These are phyloP conservation scores for Pseudocercospora ulei DNA, from an alignment of 2,329 filamentous ascomycete species.

Conservation along the genomic window DNA sequence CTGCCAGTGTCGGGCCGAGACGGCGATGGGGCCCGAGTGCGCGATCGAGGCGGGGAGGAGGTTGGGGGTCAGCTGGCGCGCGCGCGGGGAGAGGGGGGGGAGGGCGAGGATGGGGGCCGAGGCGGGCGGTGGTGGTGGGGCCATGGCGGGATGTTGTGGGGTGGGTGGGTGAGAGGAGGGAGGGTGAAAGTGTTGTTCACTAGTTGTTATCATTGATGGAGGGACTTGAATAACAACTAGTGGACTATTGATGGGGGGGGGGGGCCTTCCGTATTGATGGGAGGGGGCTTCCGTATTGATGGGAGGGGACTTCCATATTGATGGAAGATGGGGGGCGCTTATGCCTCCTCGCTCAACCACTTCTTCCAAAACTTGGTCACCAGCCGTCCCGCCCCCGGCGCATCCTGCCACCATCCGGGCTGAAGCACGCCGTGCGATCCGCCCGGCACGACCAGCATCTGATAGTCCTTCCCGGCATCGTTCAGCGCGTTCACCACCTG, in stretches of 20 bases:
- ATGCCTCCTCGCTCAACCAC: conserved; percentile 4
- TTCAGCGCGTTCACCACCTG: conserved; percentile 15
- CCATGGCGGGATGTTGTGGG: no score
- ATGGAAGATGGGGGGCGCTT: neutral
- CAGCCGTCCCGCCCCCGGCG: conserved; percentile 7
- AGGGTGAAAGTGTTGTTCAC: no score
- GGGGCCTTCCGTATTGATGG: no score
- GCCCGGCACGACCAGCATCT: conserved; percentile 10
- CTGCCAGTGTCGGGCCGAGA: conserved; percentile 59
- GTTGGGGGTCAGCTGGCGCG: conserved; percentile 59
- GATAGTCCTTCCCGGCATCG: conserved; percentile 12
- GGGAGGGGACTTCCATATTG: neutral
- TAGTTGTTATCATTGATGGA: no score
- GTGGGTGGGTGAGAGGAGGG: no score
- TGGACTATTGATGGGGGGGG: no score
- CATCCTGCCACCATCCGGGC: neutral
- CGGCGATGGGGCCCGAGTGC: conserved; percentile 62
- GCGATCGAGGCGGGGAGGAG: conserved; percentile 60
- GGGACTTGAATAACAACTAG: no score
- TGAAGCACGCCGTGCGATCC: conserved; percentile 6
- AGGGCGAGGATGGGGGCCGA: conserved; percentile 40
- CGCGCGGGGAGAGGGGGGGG: conserved; percentile 48
- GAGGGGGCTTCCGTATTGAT: no score
- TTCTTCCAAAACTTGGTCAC: conserved; percentile 10
- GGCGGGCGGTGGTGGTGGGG: neutral